phyloP scores from a whole-genome alignment of 148 eudicot species.

The Oxyria digyna region DNA sequence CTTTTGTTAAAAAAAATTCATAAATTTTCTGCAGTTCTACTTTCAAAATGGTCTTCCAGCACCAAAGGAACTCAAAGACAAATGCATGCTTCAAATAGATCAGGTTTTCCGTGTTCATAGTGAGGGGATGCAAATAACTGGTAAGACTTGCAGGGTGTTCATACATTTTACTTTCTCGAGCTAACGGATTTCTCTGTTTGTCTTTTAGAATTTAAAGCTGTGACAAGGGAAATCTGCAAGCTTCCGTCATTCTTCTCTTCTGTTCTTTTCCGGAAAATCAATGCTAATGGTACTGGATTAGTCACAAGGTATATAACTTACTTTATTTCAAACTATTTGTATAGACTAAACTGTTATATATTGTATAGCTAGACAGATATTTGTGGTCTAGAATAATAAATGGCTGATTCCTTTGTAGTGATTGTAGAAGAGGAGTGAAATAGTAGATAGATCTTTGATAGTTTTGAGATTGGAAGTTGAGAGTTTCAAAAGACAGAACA shows the following conservation, averaged over 20 bases:
- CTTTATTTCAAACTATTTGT: not conserved
- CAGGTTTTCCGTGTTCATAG: slow-evolving; percentile 75
- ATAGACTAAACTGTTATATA: not conserved
- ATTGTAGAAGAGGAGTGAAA: not conserved
- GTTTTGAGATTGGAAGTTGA: not conserved
- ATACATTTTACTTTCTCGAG: not conserved
- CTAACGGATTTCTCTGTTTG: slow-evolving; percentile 5
- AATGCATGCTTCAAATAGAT: slow-evolving; percentile 77
- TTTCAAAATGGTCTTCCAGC: slow-evolving; percentile 92
- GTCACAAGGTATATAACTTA: slow-evolving; percentile 21
- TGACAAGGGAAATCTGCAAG: slow-evolving; percentile 27
- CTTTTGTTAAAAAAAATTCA: not conserved
- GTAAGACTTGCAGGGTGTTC: slow-evolving; percentile 26
- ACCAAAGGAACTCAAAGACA: slow-evolving; percentile 80
- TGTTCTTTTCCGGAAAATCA: slow-evolving; percentile 24
- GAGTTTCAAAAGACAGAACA: not conserved
- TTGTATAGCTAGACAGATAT: not conserved
- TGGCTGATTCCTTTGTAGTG: not conserved
- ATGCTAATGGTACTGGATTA: slow-evolving; percentile 18
- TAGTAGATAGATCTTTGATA: not conserved
- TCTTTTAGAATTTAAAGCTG: slow-evolving; percentile 24
- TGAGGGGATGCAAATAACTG: slow-evolving; percentile 79
- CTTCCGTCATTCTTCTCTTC: slow-evolving; percentile 28
- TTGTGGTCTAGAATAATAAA: not conserved
- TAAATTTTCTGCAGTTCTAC: slow-evolving; percentile 54